Evolutionary conservation across 148 eudicot species (phyloP).

Genomic region (Beta vulgaris): DNA sequence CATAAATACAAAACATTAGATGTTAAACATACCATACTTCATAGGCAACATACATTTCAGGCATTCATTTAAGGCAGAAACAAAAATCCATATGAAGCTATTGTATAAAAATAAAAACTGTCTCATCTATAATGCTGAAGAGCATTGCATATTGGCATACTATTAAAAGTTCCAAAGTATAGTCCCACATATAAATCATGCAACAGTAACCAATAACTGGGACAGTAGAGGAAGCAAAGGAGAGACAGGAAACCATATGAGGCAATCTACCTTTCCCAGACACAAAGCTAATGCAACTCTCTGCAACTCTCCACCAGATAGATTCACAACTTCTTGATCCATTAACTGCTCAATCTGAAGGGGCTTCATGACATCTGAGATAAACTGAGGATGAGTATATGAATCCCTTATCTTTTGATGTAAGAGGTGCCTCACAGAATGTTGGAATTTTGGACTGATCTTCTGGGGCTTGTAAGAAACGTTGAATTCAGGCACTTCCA

Average conservation of each 20-base stretch:
- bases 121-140: background rate
- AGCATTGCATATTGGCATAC: background rate
- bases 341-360: slow-evolving; percentile 86
- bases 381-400: slow-evolving; percentile 81
- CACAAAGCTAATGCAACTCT: slow-evolving; percentile 87
- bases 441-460: slow-evolving; percentile 78
- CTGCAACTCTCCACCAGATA: slow-evolving; percentile 96
- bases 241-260: background rate
- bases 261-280: slow-evolving; percentile 73
- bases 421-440: slow-evolving; percentile 60
- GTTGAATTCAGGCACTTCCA: slow-evolving; percentile 80
- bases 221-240: background rate
- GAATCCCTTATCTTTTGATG: slow-evolving; percentile 84
- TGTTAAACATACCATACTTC: background rate
- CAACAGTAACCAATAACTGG: background rate
- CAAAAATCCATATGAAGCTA: background rate
- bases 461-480: slow-evolving; percentile 97
- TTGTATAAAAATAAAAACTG: background rate
- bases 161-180: too few relatives aligned
- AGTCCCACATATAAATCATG: background rate
- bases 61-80: background rate
- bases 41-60: background rate
- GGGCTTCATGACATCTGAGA: slow-evolving; percentile 95
- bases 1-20: slow-evolving; percentile 14
- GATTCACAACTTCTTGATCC: slow-evolving; percentile 95